Base-by-base conservation (phyloP, 805 yeast genomes). In the Suhomyces sp. region DNA sequence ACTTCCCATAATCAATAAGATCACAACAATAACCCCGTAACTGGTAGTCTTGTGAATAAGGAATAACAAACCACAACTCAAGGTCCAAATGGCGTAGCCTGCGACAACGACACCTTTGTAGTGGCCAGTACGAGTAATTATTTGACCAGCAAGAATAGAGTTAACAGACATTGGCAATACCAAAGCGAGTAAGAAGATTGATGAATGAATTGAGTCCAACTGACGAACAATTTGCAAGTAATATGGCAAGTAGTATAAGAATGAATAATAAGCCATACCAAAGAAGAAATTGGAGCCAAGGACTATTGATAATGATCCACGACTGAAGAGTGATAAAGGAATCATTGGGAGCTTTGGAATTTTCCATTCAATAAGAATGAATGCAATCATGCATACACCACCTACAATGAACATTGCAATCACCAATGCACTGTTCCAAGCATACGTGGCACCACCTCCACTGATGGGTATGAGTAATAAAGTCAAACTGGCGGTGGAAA, bases 341-440 rank as follows among this genome's bases (percentile, higher is more conserved):
- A 59, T 54, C 64, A 59, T 58, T 15, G 65, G 65, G 14, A 59
- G 39, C 31, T 47, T 44, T 6, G 63, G 53, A 6, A 56, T 31
- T 23, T 49, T 58, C 49, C 57, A 50, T 33, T 59, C 65, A n/a
- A 57, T 44, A 10, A 55, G 9, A 6, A 54, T 25, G 26, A 58
- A 58, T 1, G 33, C 46, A 3, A 50, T 26, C 16, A 54, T 42
- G 32, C 51, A 42, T 7, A 44, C 33, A 2, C 58, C 60, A 10
- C 52, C 52, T 11, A 46, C 25, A 2, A 38, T 23, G 24, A 44
- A 41, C 46, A 43, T 40, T n/a, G 31, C 40, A 16, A 47, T 46
- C 11, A 47, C 36, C 6, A 43, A 9, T 1, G 41, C 14, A 20
- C 46, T 41, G 30, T 43, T 35, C 51, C 51, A 47, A 4, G 40